A percentile compares a stretch with the other conserved stretches of the same genome.
These are phyloP conservation scores for Aspergillus homomorphus DNA, from an alignment of 495 filamentous ascomycete genomes.

Conservation along the genomic window DNA sequence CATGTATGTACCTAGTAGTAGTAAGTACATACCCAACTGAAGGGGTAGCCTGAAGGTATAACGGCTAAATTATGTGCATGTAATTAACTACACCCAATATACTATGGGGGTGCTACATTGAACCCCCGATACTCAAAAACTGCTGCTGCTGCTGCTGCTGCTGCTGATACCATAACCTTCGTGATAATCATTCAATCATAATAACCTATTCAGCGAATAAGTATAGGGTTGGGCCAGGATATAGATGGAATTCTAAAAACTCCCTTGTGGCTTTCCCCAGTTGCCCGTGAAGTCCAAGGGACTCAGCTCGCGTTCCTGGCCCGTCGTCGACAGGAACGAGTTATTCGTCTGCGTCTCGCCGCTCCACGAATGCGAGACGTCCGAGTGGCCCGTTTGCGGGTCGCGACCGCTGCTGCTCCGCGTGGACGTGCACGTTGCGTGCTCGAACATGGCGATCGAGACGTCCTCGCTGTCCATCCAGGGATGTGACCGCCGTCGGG, in stretches of 20 bases:
- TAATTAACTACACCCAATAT: no score
- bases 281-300: slow-evolving; percentile 28
- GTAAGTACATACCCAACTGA: no score
- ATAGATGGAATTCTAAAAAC: not conserved
- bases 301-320: slow-evolving; percentile 14
- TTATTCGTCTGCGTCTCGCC: slow-evolving; percentile 32
- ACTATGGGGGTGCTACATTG: no score
- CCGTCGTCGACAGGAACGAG: slow-evolving; percentile 1
- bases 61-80: no score
- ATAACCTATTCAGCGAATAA: no score
- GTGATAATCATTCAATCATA: no score
- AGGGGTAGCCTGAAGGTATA: no score
- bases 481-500: slow-evolving; percentile 22
- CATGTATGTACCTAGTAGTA: no score
- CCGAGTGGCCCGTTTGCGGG: slow-evolving; percentile 24
- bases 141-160: no score
- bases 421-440: slow-evolving; percentile 8
- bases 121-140: no score
- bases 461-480: slow-evolving; percentile 42
- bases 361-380: slow-evolving; percentile 32
- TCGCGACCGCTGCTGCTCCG: slow-evolving; percentile 8
- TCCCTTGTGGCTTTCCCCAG: not conserved
- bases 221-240: no score
- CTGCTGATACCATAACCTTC: no score
- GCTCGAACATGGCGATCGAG: slow-evolving; percentile 47